These are phyloP conservation scores for Pichia manshurica DNA, from an alignment of 805 yeast species.

Conservation along the genomic window DNA sequence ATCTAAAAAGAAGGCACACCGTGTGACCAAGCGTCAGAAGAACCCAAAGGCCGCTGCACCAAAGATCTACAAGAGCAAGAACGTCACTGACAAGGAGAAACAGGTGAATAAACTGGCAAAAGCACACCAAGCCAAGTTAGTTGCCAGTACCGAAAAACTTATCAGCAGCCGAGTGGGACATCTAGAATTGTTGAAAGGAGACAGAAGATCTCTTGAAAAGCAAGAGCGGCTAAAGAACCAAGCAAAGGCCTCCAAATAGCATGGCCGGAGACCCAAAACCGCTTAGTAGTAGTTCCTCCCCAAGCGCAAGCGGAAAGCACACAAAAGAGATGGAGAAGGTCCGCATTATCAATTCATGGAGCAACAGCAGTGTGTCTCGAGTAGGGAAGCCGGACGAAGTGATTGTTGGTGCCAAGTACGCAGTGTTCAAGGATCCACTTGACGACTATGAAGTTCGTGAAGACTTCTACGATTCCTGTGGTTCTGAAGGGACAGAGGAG, in stretches of 20 bases:
- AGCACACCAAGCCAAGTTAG: slow-evolving; percentile 34
- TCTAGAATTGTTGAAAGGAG: slow-evolving; percentile 83
- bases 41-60: slow-evolving; percentile 74
- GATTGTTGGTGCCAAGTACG: not conserved
- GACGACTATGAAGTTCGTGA: not conserved
- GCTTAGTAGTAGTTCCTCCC: too few species aligned
- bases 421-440: not conserved
- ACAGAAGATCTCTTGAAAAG: slow-evolving; percentile 77
- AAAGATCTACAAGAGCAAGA: slow-evolving; percentile 61
- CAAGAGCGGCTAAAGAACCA: slow-evolving; percentile 26
- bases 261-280: too few species aligned
- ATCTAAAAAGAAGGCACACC: slow-evolving; percentile 39
- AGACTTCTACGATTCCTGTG: not conserved
- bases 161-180: slow-evolving; percentile 92
- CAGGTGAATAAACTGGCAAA: slow-evolving; percentile 49
- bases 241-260: slow-evolving; percentile 35
- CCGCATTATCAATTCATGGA: slow-evolving; percentile 3
- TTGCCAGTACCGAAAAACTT: slow-evolving; percentile 62
- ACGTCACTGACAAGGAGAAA: slow-evolving; percentile 41
- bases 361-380: not conserved
- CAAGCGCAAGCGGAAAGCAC: too few species aligned
- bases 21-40: slow-evolving; percentile 59
- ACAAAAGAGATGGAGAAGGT: not conserved
- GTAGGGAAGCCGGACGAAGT: not conserved
- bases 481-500: too few species aligned